Percentiles rank a stretch among this genome's conserved stretches.
phyloP scores from a whole-genome alignment of 225 moss, liverwort and hornwort species.

The Neckera pumila region DNA sequence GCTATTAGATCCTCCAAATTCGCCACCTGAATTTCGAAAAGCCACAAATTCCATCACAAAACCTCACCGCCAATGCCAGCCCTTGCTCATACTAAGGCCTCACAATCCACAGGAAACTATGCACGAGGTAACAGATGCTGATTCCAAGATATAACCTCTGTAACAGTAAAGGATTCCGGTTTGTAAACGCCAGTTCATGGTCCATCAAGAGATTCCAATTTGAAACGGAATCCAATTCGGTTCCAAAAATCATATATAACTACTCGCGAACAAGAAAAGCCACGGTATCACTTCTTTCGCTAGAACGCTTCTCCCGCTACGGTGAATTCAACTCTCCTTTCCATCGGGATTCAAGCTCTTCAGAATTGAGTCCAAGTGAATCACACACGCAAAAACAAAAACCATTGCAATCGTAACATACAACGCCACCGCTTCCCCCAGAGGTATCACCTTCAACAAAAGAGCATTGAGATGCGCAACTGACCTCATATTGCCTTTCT shows the following conservation, averaged over 20 bases:
- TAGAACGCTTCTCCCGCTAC: neutral
- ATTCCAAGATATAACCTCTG: neutral
- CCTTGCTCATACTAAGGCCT: neutral
- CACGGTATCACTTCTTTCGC: neutral
- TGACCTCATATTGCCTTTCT: conserved; percentile 24
- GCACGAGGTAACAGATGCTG: neutral
- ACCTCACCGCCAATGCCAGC: neutral
- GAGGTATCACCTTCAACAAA: neutral
- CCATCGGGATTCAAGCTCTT: neutral
- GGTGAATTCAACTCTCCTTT: neutral
- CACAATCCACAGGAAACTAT: neutral
- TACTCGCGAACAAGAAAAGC: neutral
- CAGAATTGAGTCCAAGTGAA: neutral
- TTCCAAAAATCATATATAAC: neutral
- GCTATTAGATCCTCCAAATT: conserved; percentile 74
- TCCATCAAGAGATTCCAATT: neutral
- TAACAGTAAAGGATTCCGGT: neutral
- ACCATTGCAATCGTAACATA: no score
- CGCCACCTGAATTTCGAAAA: conserved; percentile 37
- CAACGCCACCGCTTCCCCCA: neutral
- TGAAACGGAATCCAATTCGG: neutral
- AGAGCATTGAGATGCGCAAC: neutral
- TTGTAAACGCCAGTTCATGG: neutral
- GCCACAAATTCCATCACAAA: neutral
- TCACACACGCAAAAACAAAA: neutral